Conservation (phyloP, 176 grass and related monocot species). For the Aechmea fasciata region DNA sequence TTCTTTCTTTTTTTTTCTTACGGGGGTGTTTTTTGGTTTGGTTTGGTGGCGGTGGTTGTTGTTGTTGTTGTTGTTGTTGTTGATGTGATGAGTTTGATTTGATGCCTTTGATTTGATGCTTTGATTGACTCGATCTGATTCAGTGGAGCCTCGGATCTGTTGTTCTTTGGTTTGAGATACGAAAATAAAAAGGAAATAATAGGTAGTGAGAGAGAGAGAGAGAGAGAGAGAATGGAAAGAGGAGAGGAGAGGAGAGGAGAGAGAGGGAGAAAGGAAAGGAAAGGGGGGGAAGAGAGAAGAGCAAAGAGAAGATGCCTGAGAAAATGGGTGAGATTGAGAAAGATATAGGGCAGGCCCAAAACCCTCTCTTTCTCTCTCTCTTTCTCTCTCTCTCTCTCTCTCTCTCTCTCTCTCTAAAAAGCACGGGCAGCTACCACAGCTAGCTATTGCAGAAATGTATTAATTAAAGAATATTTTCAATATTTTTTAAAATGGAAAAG, state of each 20-base stretch:
- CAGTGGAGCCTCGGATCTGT: conserved; percentile 82
- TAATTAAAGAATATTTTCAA: background rate
- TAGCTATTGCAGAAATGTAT: background rate
- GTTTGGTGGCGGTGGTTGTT: background rate
- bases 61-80: background rate
- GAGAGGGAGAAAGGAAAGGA: background rate
- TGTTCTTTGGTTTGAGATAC: conserved; percentile 47
- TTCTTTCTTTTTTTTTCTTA: background rate
- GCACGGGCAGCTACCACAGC: conserved; percentile 7
- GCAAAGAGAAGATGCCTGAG: background rate
- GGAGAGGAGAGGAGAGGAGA: background rate
- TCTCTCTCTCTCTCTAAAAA: background rate
- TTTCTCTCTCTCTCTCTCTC: background rate
- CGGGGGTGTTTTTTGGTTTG: too few relatives aligned
- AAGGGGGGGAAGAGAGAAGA: background rate
- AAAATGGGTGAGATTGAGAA: background rate
- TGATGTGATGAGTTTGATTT: conserved; percentile 44
- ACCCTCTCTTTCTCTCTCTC: background rate
- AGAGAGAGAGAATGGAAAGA: background rate
- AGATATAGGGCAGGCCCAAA: conserved; percentile 19
- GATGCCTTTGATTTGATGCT: conserved; percentile 79
- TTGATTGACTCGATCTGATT: conserved; percentile 67
- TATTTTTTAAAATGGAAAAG: background rate
- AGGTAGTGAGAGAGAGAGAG: conserved; percentile 6
- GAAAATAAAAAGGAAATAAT: conserved; percentile 5